Base-by-base conservation (phyloP, 805 yeast species). In the Sungouiozyma intestinalis region DNA sequence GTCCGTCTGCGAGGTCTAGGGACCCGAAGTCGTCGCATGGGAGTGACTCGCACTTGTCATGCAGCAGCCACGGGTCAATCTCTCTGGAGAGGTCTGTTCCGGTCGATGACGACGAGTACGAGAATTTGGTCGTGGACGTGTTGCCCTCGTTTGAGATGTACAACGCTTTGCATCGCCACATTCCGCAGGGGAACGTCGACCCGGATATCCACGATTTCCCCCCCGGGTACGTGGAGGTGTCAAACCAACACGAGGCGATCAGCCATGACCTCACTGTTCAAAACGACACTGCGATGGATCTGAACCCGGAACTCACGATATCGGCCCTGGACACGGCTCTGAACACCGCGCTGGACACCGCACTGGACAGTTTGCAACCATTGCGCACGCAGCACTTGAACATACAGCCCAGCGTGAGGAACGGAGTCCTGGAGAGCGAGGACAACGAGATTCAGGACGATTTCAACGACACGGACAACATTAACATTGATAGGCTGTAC, bases 61-160 rank as follows among this genome's bases (percentile, higher is more conserved):
- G 29, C 11, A 24, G 29, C 11, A 24, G 29, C 29, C 29, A 24
- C 29, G 29, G 29, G 6, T 24, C 29, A 24, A 24, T 24, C 11
- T 24, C 29, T 11, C 11, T 24, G 11, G 29, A 24, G 29, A 24
- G 29, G 11, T 24, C 29, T 24, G 29, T 24, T 6, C 29, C 29
- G 9, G 29, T 24, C 11, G 11, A 24, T 24, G 29, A 24, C 11
- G 29, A 24, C 9, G 29, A 24, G 11, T 24, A 42, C 11, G 45
- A 45, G n/a, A 29, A 37, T 37, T 16, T 48, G 4, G 49, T 49
- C 13, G 45, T 55, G 1, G 56, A 52, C 36, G 50, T 55, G 4
- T 35, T 55, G 18, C 60, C 60, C 3, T 52, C 57, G 2, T 55
- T 55, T 38, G 54, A 55, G 42, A 51, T 55, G 49, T 55, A 53